Evolutionary conservation across 2,329 filamentous ascomycete species (phyloP), one percentile per base, ranked within the genome.

Genomic region (Samsoniella hepiali): DNA sequence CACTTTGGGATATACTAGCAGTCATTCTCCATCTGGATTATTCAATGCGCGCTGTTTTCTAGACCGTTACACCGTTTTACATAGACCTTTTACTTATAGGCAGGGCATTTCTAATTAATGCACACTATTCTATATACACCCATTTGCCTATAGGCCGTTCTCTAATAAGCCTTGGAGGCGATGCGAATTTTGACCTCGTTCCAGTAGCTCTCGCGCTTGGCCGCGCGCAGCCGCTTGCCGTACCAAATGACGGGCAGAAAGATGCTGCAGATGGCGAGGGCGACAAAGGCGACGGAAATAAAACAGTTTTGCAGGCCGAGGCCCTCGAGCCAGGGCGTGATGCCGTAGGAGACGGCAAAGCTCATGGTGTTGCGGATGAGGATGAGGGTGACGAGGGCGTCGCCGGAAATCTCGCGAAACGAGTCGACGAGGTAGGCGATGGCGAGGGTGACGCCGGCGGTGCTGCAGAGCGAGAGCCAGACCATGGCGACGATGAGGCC

Each of bases 231-330:
- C 3, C 29, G 44, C 66, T 75, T 75, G 1, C 83, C 83, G 64
- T 73, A 84, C 66, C 75, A 80, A 11, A 84, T 76, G 67, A 84
- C 78, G 1, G 78, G 53, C 11, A 83, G 71, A 67, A 78, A 75
- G 15, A 75, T 76, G 36, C 77, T 68, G 29, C 77, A 73, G 54
- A 76, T 74, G 5, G 71, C 74, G 62, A 80, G 65, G 0, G 72
- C 75, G 64, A 79, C 65, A 9, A 79, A 78, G 0, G 77, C 79
- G 3, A 74, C 71, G 11, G 78, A 75, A 47, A 81, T 68, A 58
- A 76, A 81, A 5, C 77, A 76, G 63, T 80, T 79, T 49, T 79
- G 76, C 34, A 75, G 72, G 0, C 79, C 79, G 56, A 78, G 68
- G 5, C 74, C 68, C 5, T 71, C 74, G 2, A 80, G 68, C 79